Base-by-base conservation (phyloP, 1,139 yeast species). In the Candida neerlandica region DNA sequence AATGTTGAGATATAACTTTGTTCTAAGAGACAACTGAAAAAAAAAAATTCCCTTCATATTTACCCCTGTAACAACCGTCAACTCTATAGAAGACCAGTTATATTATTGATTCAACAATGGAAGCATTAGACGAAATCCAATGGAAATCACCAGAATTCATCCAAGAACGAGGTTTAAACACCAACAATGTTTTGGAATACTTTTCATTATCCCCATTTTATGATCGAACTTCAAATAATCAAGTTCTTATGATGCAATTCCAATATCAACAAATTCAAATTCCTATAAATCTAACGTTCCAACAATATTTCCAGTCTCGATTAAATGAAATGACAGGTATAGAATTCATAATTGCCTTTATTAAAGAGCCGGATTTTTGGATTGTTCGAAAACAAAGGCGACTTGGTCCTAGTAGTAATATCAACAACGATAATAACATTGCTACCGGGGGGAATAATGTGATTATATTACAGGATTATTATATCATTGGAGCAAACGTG, bases 91-190 rank as follows among this genome's bases (percentile, higher is more conserved):
- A n/a, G n/a, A n/a, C n/a, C n/a, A n/a, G n/a, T n/a, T n/a, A n/a
- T n/a, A n/a, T n/a, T n/a, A n/a, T n/a, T n/a, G n/a, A 21, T 21
- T 21, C 23, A 21, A 21, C n/a, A 21, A 54, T 55, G 43, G 61
- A 58, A 44, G 72, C 80, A 7, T 71, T 90, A 44, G 97, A 92
- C 63, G 98, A 94, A 63, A 78, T 94, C 46, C 98, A 92, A 66
- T 94, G 99, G 99, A 84, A 92, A 57, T 87, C 95, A 5, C 99
- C 99, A 0, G 99, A 94, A 66, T 94, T 97, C 92, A 90, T 94
- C 56, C 96, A 90, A 64, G 82, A 85, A 51, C 82, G 86, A 63
- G 97, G 96, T 0, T 79, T 94, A 23, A 80, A 91, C 47, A 87
- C 96, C 0, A 96, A 86, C 48, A 94, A 92, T 62, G 97, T 94